These are phyloP conservation scores for Metarhizium anisopliae DNA, from an alignment of 2,329 filamentous ascomycete species.

Conservation along the genomic window DNA sequence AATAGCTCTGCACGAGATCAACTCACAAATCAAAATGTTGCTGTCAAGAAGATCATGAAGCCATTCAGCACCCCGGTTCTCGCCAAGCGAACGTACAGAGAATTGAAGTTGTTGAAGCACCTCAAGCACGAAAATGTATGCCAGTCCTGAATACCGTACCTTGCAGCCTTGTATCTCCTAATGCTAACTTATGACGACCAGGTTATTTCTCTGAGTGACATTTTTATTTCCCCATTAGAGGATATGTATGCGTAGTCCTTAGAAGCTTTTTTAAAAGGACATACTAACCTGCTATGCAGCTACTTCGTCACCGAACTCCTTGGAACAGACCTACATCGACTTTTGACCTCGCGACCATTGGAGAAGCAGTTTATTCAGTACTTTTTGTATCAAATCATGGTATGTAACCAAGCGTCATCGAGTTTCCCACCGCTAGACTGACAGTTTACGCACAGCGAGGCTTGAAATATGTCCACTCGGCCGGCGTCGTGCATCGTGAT, in stretches of 20 bases:
- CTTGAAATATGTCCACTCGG: conserved; percentile 97
- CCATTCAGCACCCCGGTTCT: conserved; percentile 98
- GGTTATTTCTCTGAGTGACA: conserved; percentile 98
- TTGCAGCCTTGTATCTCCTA: not conserved
- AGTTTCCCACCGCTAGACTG: conserved; percentile 6
- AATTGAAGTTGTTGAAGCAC: conserved; percentile 95
- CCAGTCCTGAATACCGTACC: not conserved
- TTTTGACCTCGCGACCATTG: conserved; percentile 88
- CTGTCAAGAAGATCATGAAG: conserved; percentile 99
- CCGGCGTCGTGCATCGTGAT: conserved; percentile 94
- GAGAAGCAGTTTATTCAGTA: conserved; percentile 99
- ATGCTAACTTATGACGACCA: conserved; percentile 23
- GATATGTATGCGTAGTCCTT: conserved; percentile 65
- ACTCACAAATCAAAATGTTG: conserved; percentile 92
- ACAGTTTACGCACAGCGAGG: conserved; percentile 56
- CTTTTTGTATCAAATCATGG: conserved; percentile 98
- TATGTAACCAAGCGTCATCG: conserved; percentile 34
- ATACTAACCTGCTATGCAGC: conserved; percentile 35
- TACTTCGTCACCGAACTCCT: conserved; percentile 98
- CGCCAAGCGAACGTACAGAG: conserved; percentile 94
- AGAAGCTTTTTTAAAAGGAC: conserved; percentile 4
- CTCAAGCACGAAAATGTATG: conserved; percentile 89
- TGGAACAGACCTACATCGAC: conserved; percentile 89
- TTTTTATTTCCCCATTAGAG: conserved; percentile 98
- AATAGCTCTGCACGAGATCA: conserved; percentile 90